Base-by-base conservation (phyloP, 805 yeast species). In the Metschnikowia amazonensis region DNA sequence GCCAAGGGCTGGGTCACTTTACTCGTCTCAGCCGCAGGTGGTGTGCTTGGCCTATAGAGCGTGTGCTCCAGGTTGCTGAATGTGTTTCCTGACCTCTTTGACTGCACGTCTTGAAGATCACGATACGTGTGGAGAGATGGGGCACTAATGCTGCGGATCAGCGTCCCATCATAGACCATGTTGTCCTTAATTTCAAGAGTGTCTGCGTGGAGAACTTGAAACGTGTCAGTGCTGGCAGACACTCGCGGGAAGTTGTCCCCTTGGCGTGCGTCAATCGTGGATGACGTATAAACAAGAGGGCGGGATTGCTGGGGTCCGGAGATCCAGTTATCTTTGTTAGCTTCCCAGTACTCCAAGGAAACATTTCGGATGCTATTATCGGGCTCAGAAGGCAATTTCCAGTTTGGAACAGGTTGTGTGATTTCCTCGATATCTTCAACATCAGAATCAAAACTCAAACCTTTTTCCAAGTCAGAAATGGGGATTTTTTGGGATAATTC, bases 101-200 rank as follows among this genome's bases (percentile, higher is more conserved):
- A 43, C 24, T 32, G 43, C 16, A 21, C 17, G 16, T 36, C 40
- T 4, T 36, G 30, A 4, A 35, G 29, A 33, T 65, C 56, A 34
- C 74, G 58, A 50, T 59, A 69, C 3, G 74, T 69, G 46, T 69
- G 70, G 36, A 69, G 58, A 3, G 75, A 68, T 8, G 75, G 75
- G 3, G 74, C 75, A 29, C 50, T 47, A 25, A 25, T n/a, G 14
- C 40, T 29, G 52, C 67, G 41, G 46, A 52, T 56, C 63, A 59
- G 60, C 10, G 54, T 20, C 52, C 37, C 46, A 46, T 45, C 52
- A 4, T 49, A 47, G 0, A 51, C 43, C 21, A 34, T 11, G 20
- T 42, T 38, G n/a, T 6, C 14, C 8, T 29, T 39, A 20, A 7
- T 11, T 9, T 20, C 23, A 14, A 24, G 16, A 34, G 30, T 36